Percentiles rank a stretch among this genome's conserved stretches.
These are phyloP conservation scores for Xylaria multiplex DNA, from an alignment of 2,329 filamentous ascomycete genomes.

Conservation along the genomic window DNA sequence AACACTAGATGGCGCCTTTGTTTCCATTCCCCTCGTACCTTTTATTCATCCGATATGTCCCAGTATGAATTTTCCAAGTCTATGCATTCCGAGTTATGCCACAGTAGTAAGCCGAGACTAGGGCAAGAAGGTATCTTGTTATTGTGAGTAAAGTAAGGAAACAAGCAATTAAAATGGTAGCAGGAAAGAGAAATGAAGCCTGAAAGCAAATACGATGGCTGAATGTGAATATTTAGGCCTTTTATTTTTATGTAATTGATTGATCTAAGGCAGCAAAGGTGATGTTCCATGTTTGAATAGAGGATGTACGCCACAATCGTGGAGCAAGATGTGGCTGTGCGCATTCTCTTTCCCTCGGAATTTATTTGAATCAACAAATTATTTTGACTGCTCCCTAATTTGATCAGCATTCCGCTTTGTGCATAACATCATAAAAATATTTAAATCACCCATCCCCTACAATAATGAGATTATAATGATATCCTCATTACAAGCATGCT, in stretches of 20 bases:
- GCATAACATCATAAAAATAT: background rate
- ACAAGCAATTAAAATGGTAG: too few relatives aligned
- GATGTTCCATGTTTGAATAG: too few relatives aligned
- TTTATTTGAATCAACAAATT: too few relatives aligned
- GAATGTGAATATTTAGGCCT: background rate
- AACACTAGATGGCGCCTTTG: too few relatives aligned
- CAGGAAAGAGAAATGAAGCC: background rate
- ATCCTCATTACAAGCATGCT: background rate
- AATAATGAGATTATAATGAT: background rate
- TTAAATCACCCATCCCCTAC: background rate
- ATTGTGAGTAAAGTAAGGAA: background rate
- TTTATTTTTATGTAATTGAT: background rate
- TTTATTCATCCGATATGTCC: too few relatives aligned
- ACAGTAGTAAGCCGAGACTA: slow-evolving; percentile 5
- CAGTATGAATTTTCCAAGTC: too few relatives aligned
- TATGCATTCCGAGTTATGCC: background rate
- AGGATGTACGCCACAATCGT: too few relatives aligned
- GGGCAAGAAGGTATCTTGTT: slow-evolving; percentile 19
- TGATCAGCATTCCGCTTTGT: background rate
- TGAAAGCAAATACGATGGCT: background rate
- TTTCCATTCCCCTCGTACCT: too few relatives aligned
- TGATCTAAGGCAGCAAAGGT: background rate
- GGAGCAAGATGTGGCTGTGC: slow-evolving; percentile 3
- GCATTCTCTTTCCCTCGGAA: background rate
- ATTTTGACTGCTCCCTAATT: background rate